These are phyloP conservation scores for Coffea canephora DNA, from an alignment of 257 asterid genomes.

Conservation along the genomic window DNA sequence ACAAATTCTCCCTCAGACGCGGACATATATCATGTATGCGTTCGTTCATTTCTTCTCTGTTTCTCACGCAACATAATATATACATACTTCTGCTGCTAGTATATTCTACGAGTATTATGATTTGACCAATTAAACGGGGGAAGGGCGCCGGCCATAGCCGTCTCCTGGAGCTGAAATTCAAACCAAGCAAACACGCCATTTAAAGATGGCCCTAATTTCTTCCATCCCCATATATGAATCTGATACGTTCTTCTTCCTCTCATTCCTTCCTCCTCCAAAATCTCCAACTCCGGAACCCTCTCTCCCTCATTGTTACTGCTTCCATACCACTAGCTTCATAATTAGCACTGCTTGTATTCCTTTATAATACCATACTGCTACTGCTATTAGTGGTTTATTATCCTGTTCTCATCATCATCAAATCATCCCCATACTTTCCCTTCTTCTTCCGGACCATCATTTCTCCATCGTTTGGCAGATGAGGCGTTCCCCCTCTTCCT, in stretches of 20 bases:
- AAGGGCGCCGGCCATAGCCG: conserved; percentile 31
- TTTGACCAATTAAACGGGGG: conserved; percentile 12
- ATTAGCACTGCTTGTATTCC: no score
- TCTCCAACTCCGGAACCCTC: no score
- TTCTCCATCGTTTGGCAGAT: background rate
- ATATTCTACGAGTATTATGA: no score
- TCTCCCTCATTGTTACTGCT: no score
- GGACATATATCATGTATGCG: background rate
- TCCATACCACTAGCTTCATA: no score
- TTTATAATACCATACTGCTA: background rate
- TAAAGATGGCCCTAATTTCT: no score
- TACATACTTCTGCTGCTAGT: no score
- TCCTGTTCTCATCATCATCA: background rate
- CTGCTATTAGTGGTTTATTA: background rate
- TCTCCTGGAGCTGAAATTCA: conserved; percentile 11
- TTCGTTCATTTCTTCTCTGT: background rate
- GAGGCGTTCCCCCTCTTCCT: background rate
- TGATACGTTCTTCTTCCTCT: no score
- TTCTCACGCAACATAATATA: background rate
- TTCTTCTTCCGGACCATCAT: background rate
- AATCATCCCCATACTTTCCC: no score
- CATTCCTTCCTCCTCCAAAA: no score
- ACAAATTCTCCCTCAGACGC: conserved; percentile 6
- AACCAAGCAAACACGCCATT: background rate
- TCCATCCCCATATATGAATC: no score